A percentile compares a stretch with the other conserved stretches of the same genome.
phyloP scores from a whole-genome alignment of 2,329 filamentous ascomycete genomes.

The Ascochyta viciae-villosae region DNA sequence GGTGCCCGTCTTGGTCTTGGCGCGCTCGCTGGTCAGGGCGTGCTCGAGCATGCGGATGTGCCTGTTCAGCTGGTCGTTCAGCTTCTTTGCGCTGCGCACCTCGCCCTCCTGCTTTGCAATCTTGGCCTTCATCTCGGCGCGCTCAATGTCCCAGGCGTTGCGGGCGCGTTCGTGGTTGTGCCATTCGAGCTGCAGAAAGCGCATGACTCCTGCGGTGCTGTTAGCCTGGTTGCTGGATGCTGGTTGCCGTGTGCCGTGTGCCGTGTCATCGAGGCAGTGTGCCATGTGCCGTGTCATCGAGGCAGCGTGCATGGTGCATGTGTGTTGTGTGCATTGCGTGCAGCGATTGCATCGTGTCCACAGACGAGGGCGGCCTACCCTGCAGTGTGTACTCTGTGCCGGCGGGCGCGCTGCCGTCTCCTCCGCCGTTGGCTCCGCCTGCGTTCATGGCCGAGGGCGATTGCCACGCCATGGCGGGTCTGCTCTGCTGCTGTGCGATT shows the following conservation, averaged over 20 bases:
- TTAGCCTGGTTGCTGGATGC: slow-evolving; percentile 22
- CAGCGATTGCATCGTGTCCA: slow-evolving; percentile 11
- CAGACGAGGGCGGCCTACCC: slow-evolving; percentile 55
- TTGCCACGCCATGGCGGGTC: slow-evolving; percentile 71
- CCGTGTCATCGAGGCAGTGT: no score
- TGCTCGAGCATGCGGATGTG: slow-evolving; percentile 89
- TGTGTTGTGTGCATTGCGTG: slow-evolving; percentile 2
- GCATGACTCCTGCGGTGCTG: slow-evolving; percentile 80
- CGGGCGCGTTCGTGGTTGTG: slow-evolving; percentile 96
- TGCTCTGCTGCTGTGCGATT: slow-evolving; percentile 24
- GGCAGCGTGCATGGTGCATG: slow-evolving; percentile 7
- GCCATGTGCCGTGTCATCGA: background rate
- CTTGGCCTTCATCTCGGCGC: slow-evolving; percentile 97
- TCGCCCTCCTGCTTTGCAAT: slow-evolving; percentile 95
- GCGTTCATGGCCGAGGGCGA: slow-evolving; percentile 68
- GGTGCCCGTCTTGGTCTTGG: slow-evolving; percentile 66
- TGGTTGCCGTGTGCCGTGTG: slow-evolving; percentile 1
- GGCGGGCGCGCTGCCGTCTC: slow-evolving; percentile 58
- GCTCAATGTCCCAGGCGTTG: slow-evolving; percentile 98
- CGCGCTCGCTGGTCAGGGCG: slow-evolving; percentile 82
- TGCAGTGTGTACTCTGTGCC: slow-evolving; percentile 77
- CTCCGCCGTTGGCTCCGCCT: slow-evolving; percentile 60
- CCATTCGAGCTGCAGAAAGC: slow-evolving; percentile 99
- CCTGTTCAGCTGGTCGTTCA: slow-evolving; percentile 87
- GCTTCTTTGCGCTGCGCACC: slow-evolving; percentile 81